Conservation (phyloP, 176 grass and related monocot genomes). For the Bolboschoenus planiculmis region DNA sequence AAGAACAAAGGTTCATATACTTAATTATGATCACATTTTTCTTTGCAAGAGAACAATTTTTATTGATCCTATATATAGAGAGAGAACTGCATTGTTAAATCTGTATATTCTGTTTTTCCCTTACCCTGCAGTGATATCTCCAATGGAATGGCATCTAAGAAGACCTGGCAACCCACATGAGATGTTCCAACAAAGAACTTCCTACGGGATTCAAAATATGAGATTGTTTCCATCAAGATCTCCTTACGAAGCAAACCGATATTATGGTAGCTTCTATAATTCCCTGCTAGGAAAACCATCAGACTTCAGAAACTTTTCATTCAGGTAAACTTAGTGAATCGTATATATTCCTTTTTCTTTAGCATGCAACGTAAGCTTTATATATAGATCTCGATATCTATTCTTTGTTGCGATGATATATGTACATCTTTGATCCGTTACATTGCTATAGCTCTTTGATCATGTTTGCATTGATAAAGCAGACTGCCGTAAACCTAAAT, state of each 20-base stretch:
- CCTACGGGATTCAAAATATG: constrained; percentile 25
- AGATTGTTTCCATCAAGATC: constrained; percentile 31
- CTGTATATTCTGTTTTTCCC: not conserved
- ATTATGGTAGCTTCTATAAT: constrained; percentile 37
- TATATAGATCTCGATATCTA: not conserved
- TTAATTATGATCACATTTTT: not conserved
- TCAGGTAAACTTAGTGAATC: constrained; percentile 34
- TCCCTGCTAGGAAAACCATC: constrained; percentile 25
- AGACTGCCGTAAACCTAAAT: not conserved
- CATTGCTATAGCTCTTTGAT: not conserved
- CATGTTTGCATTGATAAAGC: not conserved
- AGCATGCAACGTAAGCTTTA: not conserved
- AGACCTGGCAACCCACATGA: constrained; percentile 51
- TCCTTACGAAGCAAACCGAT: constrained; percentile 23
- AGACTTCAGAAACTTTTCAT: constrained; percentile 38
- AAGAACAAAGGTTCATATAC: not conserved
- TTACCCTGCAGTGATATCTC: constrained; percentile 45
- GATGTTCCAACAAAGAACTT: constrained; percentile 55
- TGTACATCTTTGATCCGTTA: not conserved
- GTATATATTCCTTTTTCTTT: not conserved
- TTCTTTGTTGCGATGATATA: not conserved
- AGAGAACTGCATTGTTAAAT: not conserved
- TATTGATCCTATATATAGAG: not conserved
- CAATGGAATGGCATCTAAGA: constrained; percentile 65
- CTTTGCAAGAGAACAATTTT: not conserved